phyloP scores from a whole-genome alignment of 768 basidiomycete species.

The Amyloporia xantha region DNA sequence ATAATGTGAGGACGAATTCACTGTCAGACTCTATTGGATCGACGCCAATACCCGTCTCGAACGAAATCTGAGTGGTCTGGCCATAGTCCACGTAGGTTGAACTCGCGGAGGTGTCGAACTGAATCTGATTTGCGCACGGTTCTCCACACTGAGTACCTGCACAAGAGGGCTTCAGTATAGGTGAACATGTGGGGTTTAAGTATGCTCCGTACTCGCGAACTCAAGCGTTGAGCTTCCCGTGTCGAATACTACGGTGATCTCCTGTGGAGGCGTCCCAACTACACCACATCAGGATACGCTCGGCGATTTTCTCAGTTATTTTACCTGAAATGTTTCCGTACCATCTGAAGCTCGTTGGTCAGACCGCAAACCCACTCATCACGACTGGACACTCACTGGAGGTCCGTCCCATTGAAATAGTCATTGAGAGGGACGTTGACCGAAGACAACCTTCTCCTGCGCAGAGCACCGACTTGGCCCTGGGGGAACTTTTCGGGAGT shows the following conservation, averaged over 20 bases:
- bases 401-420: slow-evolving; percentile 50
- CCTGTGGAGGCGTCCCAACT: slow-evolving; percentile 52
- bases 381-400: slow-evolving; percentile 37
- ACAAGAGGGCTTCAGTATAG: too few species aligned
- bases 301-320: neutral
- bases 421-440: slow-evolving; percentile 41
- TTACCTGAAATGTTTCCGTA: slow-evolving; percentile 44
- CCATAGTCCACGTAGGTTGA: slow-evolving; percentile 44
- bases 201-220: slow-evolving; percentile 41
- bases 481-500: slow-evolving; percentile 15
- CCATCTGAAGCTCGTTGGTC: slow-evolving; percentile 33
- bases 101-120: slow-evolving; percentile 43
- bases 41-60: slow-evolving; percentile 46
- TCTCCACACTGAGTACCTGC: slow-evolving; percentile 43
- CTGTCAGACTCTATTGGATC: slow-evolving; percentile 43
- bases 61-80: slow-evolving; percentile 37
- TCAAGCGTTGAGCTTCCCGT: slow-evolving; percentile 45
- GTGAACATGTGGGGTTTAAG: too few species aligned
- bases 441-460: slow-evolving; percentile 23
- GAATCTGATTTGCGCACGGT: slow-evolving; percentile 36
- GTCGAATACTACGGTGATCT: slow-evolving; percentile 45
- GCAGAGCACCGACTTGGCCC: slow-evolving; percentile 8
- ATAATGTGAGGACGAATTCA: slow-evolving; percentile 40
- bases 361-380: neutral
- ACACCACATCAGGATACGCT: neutral